Conservation (phyloP, 2,329 filamentous ascomycete species). For the Xylaria arbuscula region DNA sequence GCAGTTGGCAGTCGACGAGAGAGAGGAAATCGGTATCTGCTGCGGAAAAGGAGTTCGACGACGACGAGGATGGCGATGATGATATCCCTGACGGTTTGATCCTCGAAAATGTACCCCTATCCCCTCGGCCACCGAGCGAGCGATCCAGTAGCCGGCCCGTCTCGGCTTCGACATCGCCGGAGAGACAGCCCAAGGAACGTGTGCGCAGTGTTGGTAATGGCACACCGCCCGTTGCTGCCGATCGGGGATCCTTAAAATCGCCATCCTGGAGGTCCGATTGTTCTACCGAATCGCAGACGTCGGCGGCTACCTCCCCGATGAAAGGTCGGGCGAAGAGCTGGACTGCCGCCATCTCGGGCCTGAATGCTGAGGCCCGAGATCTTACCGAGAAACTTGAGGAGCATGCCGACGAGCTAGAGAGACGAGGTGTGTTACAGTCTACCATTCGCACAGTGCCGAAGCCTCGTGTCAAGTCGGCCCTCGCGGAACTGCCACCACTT, state of each 20-base stretch:
- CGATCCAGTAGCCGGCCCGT: conserved; percentile 64
- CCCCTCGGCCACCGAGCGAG: conserved; percentile 72
- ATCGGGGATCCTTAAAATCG: conserved; percentile 69
- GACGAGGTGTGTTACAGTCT: conserved; percentile 51
- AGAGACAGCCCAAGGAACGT: conserved; percentile 62
- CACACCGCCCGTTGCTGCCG: conserved; percentile 68
- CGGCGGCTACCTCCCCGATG: conserved; percentile 54
- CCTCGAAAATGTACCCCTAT: conserved; percentile 85
- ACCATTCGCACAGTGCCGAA: conserved; percentile 53
- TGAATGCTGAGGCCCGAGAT: conserved; percentile 78
- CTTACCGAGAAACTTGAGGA: conserved; percentile 85
- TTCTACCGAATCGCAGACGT: conserved; percentile 50
- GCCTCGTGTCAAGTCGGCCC: conserved; percentile 71
- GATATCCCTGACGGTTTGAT: conserved; percentile 82
- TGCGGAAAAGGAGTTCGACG: conserved; percentile 79
- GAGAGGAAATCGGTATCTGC: conserved; percentile 75
- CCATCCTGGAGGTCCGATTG: conserved; percentile 64
- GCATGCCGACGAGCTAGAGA: conserved; percentile 73
- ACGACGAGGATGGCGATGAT: conserved; percentile 79
- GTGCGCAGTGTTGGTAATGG: conserved; percentile 71
- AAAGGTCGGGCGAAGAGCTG: conserved; percentile 76
- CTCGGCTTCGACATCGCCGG: conserved; percentile 66
- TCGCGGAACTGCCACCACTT: conserved; percentile 75
- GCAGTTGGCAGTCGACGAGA: conserved; percentile 77
- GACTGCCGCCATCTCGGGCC: conserved; percentile 74